Evolutionary conservation across 257 asterid species (phyloP).

Genomic region (Solanum etuberosum): DNA sequence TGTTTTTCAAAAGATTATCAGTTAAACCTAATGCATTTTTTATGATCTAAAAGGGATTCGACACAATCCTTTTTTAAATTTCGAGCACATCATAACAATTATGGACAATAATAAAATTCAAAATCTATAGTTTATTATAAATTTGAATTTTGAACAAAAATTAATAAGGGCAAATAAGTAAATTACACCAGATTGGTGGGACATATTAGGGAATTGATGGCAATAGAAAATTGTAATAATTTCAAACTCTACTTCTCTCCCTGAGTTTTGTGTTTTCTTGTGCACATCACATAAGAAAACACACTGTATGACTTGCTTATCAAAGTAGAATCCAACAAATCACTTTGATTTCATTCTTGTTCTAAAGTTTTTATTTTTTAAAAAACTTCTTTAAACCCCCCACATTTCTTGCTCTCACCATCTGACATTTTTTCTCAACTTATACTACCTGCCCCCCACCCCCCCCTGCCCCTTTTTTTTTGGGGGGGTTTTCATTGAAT

Average conservation of each 20-base stretch:
- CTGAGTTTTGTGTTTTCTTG: not conserved
- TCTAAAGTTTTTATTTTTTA: not conserved
- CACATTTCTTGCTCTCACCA: not conserved
- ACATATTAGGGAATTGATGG: not conserved
- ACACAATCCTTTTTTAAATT: not conserved
- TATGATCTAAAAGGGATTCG: not conserved
- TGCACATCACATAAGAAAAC: not conserved
- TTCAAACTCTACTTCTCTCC: not conserved
- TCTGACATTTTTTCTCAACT: not conserved
- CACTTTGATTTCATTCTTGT: not conserved
- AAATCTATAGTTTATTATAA: not conserved
- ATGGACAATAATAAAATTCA: not conserved
- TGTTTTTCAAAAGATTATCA: accelerated
- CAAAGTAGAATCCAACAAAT: not conserved
- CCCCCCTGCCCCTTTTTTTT: not conserved
- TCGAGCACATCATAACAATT: not conserved
- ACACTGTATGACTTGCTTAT: not conserved
- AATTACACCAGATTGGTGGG: not conserved
- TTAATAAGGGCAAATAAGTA: not conserved
- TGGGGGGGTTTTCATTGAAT: not conserved
- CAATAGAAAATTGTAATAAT: not conserved
- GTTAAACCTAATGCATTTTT: not conserved
- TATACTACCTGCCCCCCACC: not conserved
- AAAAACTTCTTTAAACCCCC: not conserved
- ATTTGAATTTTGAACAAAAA: not conserved